Base-by-base conservation (phyloP, 768 basidiomycete species). In the Astraeus odoratus region DNA sequence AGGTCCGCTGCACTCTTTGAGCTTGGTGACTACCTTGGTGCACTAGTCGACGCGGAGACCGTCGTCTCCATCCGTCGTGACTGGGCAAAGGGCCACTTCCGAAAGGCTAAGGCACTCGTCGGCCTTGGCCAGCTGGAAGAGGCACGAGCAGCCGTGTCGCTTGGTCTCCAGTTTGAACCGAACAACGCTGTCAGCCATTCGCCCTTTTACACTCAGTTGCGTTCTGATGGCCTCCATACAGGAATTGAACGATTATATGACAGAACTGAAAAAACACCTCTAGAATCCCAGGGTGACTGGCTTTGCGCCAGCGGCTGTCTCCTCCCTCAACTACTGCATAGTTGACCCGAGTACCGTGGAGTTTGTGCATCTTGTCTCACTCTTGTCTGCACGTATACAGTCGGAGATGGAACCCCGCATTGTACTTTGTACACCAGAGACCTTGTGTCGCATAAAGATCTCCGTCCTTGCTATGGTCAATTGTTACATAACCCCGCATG, bases 11-110 rank as follows among this genome's bases (percentile, higher is more conserved):
- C 96, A 7, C 84, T 83, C 65, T 77, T 79, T 46, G 87, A 88
- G 51, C 67, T 78, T 12, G 79, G 78, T 8, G 89, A 94, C 63
- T 83, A 71, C 54, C 72, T 90, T 41, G 75, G 78, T 19, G 85
- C 92, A 4, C 67, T 94, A 7, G 81, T 81, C 22, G 96, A 99
- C 58, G 93, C 96, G 0, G 93, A 98, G 46, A 81, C 83, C 2
- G 92, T 97, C 57, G 83, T 96, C 33, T 66, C 77, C 51, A 68
- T 96, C 42, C 86, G 91, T 57, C 73, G 82, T 45, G 81, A 80
- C 36, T 98, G 95, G 94, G 79, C 86, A 56, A 99, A 98, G 59
- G 96, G 93, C 0, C 89, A 97, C 64, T 96, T 96, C 73, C 76
- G 96, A 47, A 93, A 87, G 59, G 87, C 90, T 2, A 91, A 90